Base-by-base conservation (phyloP, 2,329 filamentous ascomycete species). In the Fusarium sp. region DNA sequence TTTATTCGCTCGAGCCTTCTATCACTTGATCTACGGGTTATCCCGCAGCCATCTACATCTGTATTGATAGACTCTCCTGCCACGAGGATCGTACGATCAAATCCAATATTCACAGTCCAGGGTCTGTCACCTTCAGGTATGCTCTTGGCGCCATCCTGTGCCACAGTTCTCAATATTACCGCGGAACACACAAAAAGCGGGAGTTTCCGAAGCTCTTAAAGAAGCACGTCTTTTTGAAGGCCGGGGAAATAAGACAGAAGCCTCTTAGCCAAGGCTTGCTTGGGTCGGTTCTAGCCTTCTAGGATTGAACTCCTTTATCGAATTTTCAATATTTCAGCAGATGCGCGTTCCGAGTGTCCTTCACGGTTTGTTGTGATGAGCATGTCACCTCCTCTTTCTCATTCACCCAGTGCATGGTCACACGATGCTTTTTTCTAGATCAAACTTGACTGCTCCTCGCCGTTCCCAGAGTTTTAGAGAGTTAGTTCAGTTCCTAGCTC, bases 111-210 rank as follows among this genome's bases (percentile, higher is more conserved):
- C 7, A 8, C 10, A n/a, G 35, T n/a, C 33, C 22, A 27, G 6
- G 20, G 10, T 27, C 17, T 27, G 33, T 57, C 35, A 40, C 16
- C 16, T n/a, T 6, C 4, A 38, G 55, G 55, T 16, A 57, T 57
- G 35, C 55, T 27, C 55, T 27, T 40, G 55, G 55, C 33, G 33
- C 55, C 40, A 57, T 38, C 2, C 20, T 24, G 10, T 57, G 55
- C 55, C 55, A 57, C 35, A 38, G 20, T 35, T n/a, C 22, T 24
- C 20, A 2, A 35, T 6, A 56, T 51, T 20, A 24, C 31, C 20
- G n/a, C 29, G 51, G 51, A 35, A 9, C n/a, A 14, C 31, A 22
- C 5, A 12, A 35, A 8, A 7, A 4, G 31, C 53, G 55, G 55
- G 1, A 57, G 16, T n/a, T 57, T 38, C 55, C 35, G 55, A 2